Conservation (phyloP, 2,329 filamentous ascomycete genomes). For the Colletotrichum musicola region DNA sequence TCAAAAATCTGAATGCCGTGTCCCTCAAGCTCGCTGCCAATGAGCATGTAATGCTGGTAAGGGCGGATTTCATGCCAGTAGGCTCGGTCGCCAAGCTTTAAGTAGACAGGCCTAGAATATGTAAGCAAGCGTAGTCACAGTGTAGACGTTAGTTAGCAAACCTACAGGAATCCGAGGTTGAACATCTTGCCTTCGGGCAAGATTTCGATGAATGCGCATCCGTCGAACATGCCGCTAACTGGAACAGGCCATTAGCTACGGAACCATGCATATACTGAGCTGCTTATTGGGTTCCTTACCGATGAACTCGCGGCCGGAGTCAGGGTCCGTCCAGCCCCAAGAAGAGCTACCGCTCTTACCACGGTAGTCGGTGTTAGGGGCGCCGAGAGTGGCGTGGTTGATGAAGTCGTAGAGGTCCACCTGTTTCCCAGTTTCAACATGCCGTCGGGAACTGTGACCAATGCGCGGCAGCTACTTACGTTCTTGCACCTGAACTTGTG, state of each 20-base stretch:
- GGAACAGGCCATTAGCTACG: no score
- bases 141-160: neutral
- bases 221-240: slow-evolving; percentile 50
- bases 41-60: slow-evolving; percentile 49
- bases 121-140: neutral
- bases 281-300: neutral
- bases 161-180: slow-evolving; percentile 56
- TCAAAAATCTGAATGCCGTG: slow-evolving; percentile 74
- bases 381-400: slow-evolving; percentile 64
- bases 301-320: slow-evolving; percentile 48
- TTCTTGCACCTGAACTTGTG: slow-evolving; percentile 44
- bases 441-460: neutral
- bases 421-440: neutral
- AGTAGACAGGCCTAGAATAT: slow-evolving; percentile 29
- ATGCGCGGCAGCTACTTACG: neutral
- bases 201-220: slow-evolving; percentile 60
- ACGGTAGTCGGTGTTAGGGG: slow-evolving; percentile 44
- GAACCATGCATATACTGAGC: no score
- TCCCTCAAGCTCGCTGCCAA: slow-evolving; percentile 54
- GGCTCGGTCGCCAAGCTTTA: slow-evolving; percentile 34
- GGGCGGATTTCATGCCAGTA: slow-evolving; percentile 53
- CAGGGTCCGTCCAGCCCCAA: slow-evolving; percentile 58
- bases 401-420: slow-evolving; percentile 68
- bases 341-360: slow-evolving; percentile 47
- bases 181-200: slow-evolving; percentile 54